Conservation (phyloP, 768 basidiomycete genomes). For the Baorangia bicolor region DNA sequence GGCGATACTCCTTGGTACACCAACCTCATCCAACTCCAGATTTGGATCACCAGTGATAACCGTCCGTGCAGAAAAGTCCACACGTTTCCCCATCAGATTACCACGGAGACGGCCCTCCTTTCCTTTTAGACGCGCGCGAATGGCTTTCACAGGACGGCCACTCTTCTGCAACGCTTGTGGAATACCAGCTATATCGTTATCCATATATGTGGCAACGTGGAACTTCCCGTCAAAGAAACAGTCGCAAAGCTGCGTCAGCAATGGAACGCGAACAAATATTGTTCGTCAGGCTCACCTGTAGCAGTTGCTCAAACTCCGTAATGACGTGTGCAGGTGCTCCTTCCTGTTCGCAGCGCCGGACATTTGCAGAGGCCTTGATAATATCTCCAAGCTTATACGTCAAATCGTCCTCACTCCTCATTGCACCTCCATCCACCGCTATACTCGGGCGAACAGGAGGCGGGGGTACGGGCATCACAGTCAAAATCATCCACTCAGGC, state of each 20-base stretch:
- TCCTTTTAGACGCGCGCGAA: slow-evolving; percentile 96
- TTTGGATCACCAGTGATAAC: slow-evolving; percentile 99
- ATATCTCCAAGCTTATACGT: slow-evolving; percentile 98
- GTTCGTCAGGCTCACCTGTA: slow-evolving; percentile 63
- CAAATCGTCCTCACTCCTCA: slow-evolving; percentile 97
- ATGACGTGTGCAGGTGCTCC: slow-evolving; percentile 96
- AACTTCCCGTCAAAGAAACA: slow-evolving; percentile 50
- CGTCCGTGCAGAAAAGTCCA: slow-evolving; percentile 98
- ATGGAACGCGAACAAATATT: not conserved
- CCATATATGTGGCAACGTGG: slow-evolving; percentile 99
- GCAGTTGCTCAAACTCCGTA: slow-evolving; percentile 91
- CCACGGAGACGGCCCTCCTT: slow-evolving; percentile 98
- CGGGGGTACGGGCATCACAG: slow-evolving; percentile 95
- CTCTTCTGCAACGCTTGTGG: slow-evolving; percentile 98
- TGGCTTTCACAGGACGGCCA: slow-evolving; percentile 96
- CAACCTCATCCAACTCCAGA: slow-evolving; percentile 93
- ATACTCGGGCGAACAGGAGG: slow-evolving; percentile 98
- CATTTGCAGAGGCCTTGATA: slow-evolving; percentile 91
- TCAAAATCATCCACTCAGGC: slow-evolving; percentile 99
- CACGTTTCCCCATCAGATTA: slow-evolving; percentile 99
- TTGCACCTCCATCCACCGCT: slow-evolving; percentile 92
- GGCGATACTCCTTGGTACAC: slow-evolving; percentile 91
- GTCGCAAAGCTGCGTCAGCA: not conserved
- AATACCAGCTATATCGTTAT: slow-evolving; percentile 98
- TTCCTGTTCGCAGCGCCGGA: slow-evolving; percentile 91